Evolutionary conservation across 345 rosid species (phyloP).

Genomic region (Xanthoceras sorbifolium): DNA sequence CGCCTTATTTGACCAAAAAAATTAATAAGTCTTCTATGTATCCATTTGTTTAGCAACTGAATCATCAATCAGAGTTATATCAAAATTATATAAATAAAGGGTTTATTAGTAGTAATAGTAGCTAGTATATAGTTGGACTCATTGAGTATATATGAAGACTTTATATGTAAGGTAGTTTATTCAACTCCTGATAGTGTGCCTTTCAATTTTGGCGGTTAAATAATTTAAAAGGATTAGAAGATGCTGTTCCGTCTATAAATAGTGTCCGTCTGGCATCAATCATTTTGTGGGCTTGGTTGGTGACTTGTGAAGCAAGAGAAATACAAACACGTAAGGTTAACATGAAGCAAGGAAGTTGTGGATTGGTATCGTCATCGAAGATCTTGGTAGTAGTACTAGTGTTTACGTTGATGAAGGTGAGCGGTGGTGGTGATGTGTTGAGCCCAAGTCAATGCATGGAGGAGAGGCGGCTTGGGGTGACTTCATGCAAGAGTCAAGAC

Average conservation of each 20-base stretch:
- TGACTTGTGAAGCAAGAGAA: background rate
- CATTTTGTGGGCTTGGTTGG: background rate
- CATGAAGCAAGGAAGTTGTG: background rate
- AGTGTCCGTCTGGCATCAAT: background rate
- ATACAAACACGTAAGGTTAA: background rate
- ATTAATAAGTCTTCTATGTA: too few relatives aligned
- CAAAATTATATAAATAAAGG: too few relatives aligned
- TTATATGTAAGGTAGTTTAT: too few relatives aligned
- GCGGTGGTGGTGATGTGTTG: conserved; percentile 1
- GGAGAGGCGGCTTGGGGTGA: conserved; percentile 18
- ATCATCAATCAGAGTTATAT: too few relatives aligned
- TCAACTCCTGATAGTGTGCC: too few relatives aligned
- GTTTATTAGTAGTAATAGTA: too few relatives aligned
- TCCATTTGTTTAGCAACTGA: too few relatives aligned
- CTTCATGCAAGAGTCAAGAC: conserved; percentile 11
- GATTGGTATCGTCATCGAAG: background rate
- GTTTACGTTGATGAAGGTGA: background rate
- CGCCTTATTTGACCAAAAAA: too few relatives aligned
- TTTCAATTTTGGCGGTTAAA: too few relatives aligned
- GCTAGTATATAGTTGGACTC: too few relatives aligned
- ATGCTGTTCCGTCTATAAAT: background rate
- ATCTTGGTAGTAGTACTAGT: background rate
- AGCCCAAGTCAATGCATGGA: conserved; percentile 24
- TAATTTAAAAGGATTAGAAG: background rate
- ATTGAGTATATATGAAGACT: too few relatives aligned